Evolutionary conservation across 441 rosid genomes (phyloP).

Genomic region (Pelargonium cotyledonis): DNA sequence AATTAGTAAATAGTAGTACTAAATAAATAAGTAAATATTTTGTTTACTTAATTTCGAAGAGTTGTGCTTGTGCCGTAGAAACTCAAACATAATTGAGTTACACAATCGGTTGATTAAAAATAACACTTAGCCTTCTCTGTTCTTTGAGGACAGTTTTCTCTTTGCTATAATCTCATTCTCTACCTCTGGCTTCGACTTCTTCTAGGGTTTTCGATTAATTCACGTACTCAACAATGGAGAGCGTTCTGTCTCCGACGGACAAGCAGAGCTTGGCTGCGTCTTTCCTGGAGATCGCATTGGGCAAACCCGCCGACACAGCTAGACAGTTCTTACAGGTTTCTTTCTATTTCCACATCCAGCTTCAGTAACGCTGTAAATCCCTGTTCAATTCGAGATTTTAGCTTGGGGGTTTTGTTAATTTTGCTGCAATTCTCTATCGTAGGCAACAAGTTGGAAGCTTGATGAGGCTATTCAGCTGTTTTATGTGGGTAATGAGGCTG

Average conservation of each 20-base stretch:
- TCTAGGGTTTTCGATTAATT: slow-evolving; percentile 18
- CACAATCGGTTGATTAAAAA: too few relatives aligned
- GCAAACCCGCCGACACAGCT: slow-evolving; percentile 80
- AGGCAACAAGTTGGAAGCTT: slow-evolving; percentile 97
- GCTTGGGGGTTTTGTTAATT: neutral
- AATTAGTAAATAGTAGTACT: too few relatives aligned
- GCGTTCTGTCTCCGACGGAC: slow-evolving; percentile 45
- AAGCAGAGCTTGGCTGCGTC: slow-evolving; percentile 71
- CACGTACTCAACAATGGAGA: slow-evolving; percentile 32
- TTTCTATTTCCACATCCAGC: neutral
- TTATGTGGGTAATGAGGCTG: slow-evolving; percentile 70
- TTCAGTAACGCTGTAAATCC: neutral
- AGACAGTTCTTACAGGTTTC: slow-evolving; percentile 73
- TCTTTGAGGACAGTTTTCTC: neutral
- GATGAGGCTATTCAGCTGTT: slow-evolving; percentile 94
- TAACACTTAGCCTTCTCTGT: neutral
- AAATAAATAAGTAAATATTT: too few relatives aligned
- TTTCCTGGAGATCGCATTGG: slow-evolving; percentile 95
- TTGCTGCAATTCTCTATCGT: slow-evolving; percentile 10
- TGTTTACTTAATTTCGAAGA: too few relatives aligned
- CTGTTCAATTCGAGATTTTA: neutral
- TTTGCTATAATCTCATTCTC: neutral
- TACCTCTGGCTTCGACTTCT: neutral
- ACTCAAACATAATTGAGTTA: too few relatives aligned
- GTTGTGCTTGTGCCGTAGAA: too few relatives aligned